phyloP scores from a whole-genome alignment of 306 rosid genomes.

The Abrus precatorius region DNA sequence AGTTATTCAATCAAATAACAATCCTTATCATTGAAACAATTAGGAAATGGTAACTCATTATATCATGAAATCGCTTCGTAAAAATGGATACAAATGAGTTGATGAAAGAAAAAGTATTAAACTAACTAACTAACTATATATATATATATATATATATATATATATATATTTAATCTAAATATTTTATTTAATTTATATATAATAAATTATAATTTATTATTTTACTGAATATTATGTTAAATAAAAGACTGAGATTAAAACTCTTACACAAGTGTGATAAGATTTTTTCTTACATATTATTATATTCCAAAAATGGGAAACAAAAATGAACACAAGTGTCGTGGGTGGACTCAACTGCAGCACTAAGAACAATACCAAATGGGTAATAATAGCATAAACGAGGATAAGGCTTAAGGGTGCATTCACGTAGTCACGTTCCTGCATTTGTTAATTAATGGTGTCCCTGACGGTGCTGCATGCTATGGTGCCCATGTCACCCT shows the following conservation, averaged over 20 bases:
- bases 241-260: too few species aligned
- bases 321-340: not conserved
- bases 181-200: too few species aligned
- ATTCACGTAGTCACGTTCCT: constrained; percentile 21
- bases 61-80: not conserved
- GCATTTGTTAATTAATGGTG: not conserved
- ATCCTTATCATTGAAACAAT: not conserved
- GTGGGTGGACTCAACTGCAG: not conserved
- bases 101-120: too few species aligned
- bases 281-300: not conserved
- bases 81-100: too few species aligned
- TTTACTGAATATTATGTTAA: too few species aligned
- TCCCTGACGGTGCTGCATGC: constrained; percentile 33
- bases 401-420: not conserved
- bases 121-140: too few species aligned
- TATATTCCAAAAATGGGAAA: not conserved
- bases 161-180: too few species aligned
- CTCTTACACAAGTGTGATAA: too few species aligned
- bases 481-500: constrained; percentile 4
- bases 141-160: too few species aligned
- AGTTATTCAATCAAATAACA: not conserved
- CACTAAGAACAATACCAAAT: not conserved
- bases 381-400: not conserved
- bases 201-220: too few species aligned
- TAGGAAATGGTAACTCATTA: too few species aligned